Base-by-base conservation (phyloP, 176 grass and related monocot species). In the Juncus effusus region DNA sequence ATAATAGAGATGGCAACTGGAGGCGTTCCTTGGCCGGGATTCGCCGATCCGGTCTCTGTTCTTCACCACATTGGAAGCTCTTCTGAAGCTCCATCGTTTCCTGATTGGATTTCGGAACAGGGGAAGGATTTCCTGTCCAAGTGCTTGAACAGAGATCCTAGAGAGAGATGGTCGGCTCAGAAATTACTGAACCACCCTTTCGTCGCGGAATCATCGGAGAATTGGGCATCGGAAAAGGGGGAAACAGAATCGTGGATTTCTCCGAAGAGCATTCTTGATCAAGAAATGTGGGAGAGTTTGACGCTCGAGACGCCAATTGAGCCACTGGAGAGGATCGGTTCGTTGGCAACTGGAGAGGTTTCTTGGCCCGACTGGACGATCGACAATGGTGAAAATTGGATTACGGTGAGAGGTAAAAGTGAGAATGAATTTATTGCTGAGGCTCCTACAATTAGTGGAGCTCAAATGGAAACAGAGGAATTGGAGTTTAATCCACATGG, bases 191-290 rank as follows among this genome's bases (percentile, higher is more conserved):
- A 63, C 3, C 77, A 79, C 39, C 77, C 77, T 6, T 79, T 79
- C 14, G 49, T 79, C 10, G n/a, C 38, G 5, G 9, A 47, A 47
- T n/a, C 15, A 2, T 11, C 11, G 10, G 19, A 50, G 41, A 72
- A 58, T 45, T 72, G 7, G 2, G 0, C 10, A 1, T 58, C 69
- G 28, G 38, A 72, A 58, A 72, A 72, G 69, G 42, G 39, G 28
- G 39, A 12, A 10, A 72, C 13, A 13, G 50, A 61, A 54, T 70
- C 51, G 41, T 42, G 13, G 55, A 16, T 64, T 50, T 79, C 89
- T 12, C 89, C 89, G 6, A 92, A 77, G 47, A 88, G 52, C 59
- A 92, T 79, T 0, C 81, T 92, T 64, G 66, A 71, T 2, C 80
- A 69, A 16, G 66, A 74, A 1, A 69, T 82, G 41, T 92, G 89